Conservation (phyloP, 164 flowering plant species). For the Tetracentron sinense region DNA sequence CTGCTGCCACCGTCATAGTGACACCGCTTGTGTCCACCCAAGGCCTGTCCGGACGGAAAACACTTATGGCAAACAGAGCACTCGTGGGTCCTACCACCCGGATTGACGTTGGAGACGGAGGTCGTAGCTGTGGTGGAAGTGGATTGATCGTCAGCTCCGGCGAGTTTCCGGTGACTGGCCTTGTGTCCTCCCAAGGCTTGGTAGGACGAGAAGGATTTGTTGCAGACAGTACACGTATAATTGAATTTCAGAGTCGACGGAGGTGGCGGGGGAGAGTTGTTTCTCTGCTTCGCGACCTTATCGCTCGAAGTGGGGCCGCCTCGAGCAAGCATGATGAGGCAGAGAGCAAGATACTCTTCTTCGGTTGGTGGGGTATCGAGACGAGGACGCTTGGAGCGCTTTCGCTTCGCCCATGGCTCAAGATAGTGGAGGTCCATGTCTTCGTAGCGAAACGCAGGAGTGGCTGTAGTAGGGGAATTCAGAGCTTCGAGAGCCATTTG, state of each 20-base stretch:
- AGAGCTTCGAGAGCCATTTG: conserved; percentile 49
- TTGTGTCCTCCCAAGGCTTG: conserved; percentile 93
- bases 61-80: conserved; percentile 54
- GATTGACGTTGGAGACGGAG: not conserved
- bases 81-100: conserved; percentile 36
- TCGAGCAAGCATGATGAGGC: conserved; percentile 63
- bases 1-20: conserved; percentile 52
- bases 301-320: conserved; percentile 17
- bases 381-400: conserved; percentile 47
- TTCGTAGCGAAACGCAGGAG: conserved; percentile 18
- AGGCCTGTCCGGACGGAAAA: conserved; percentile 61
- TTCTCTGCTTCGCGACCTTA: not conserved
- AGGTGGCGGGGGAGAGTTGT: conserved; percentile 11
- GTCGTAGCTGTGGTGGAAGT: conserved; percentile 14
- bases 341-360: conserved; percentile 59
- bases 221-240: conserved; percentile 62
- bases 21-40: conserved; percentile 67
- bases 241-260: conserved; percentile 9
- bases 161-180: conserved; percentile 72
- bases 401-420: conserved; percentile 52
- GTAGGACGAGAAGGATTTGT: conserved; percentile 63
- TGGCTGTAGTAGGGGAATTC: conserved; percentile 32
- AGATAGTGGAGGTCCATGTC: conserved; percentile 12
- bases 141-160: conserved; percentile 15
- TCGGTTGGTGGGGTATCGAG: conserved; percentile 26